phyloP scores from a whole-genome alignment of 1,284 basidiomycete genomes.

The Ustilago tritici region DNA sequence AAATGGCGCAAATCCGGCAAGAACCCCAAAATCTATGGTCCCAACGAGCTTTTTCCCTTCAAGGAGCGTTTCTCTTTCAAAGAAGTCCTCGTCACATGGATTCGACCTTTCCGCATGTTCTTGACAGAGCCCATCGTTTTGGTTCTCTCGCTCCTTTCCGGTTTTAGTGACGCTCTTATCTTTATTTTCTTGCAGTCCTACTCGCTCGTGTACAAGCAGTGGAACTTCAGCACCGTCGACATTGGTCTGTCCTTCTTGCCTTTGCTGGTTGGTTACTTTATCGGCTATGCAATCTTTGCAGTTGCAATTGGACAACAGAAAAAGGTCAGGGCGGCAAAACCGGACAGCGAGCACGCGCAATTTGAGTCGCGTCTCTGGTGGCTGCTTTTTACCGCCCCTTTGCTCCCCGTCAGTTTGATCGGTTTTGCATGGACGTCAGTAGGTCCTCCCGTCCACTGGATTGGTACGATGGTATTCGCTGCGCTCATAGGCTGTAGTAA shows the following conservation, averaged over 20 bases:
- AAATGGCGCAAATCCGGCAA: slow-evolving; percentile 62
- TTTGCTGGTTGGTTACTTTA: slow-evolving; percentile 71
- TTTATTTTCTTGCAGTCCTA: slow-evolving; percentile 72
- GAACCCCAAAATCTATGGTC: slow-evolving; percentile 64
- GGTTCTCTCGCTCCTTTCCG: slow-evolving; percentile 70
- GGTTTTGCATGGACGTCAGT: slow-evolving; percentile 71
- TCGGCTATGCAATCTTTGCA: slow-evolving; percentile 70
- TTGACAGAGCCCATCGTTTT: slow-evolving; percentile 71
- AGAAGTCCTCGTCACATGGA: slow-evolving; percentile 70
- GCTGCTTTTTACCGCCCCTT: slow-evolving; percentile 70
- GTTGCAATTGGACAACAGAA: slow-evolving; percentile 66
- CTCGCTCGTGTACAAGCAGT: slow-evolving; percentile 70
- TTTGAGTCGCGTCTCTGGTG: slow-evolving; percentile 70
- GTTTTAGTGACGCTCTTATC: slow-evolving; percentile 70
- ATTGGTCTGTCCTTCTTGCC: slow-evolving; percentile 69
- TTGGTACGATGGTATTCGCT: slow-evolving; percentile 71
- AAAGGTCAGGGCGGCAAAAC: slow-evolving; percentile 63
- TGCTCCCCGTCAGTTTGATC: slow-evolving; percentile 71
- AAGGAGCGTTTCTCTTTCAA: slow-evolving; percentile 66
- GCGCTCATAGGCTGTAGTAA: slow-evolving; percentile 71
- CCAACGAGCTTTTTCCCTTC: slow-evolving; percentile 68
- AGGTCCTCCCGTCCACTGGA: slow-evolving; percentile 71
- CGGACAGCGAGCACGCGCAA: slow-evolving; percentile 57
- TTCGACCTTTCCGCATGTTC: slow-evolving; percentile 70
- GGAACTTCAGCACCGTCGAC: slow-evolving; percentile 68